Conservation (phyloP, 2,329 filamentous ascomycete genomes). For the Cordyceps cateniannulata region DNA sequence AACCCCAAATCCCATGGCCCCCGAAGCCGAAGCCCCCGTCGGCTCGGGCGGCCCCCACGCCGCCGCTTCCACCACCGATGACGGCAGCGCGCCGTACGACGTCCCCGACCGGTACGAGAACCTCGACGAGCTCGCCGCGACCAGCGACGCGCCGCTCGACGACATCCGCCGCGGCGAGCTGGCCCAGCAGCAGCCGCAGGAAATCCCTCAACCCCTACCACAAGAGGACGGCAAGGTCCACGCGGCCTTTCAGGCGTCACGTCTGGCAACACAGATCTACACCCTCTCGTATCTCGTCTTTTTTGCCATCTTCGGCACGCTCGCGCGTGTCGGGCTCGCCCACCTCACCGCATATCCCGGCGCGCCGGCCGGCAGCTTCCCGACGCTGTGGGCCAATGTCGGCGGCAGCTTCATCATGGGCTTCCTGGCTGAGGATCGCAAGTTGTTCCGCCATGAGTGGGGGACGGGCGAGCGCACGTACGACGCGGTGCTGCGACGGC, state of each 20-base stretch:
- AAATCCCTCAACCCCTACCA: not conserved
- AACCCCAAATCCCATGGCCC: not conserved
- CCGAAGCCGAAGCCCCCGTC: not conserved
- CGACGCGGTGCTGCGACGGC: slow-evolving; percentile 27
- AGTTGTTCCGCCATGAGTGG: slow-evolving; percentile 66
- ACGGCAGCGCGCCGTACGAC: slow-evolving; percentile 20
- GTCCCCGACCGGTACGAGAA: slow-evolving; percentile 32
- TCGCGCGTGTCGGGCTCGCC: slow-evolving; percentile 75
- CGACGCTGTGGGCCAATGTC: slow-evolving; percentile 83
- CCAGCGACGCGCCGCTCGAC: slow-evolving; percentile 11
- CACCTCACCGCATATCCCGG: slow-evolving; percentile 74
- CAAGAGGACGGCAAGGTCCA: not conserved
- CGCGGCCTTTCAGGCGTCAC: slow-evolving; percentile 35
- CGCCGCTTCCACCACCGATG: not conserved
- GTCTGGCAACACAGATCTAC: slow-evolving; percentile 53
- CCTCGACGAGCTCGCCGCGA: slow-evolving; percentile 32
- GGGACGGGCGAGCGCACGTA: slow-evolving; percentile 38
- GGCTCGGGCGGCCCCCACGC: not conserved
- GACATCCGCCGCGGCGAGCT: slow-evolving; percentile 5
- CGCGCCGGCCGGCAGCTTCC: slow-evolving; percentile 61
- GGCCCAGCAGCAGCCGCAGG: not conserved
- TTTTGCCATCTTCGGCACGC: slow-evolving; percentile 78
- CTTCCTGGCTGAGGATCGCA: slow-evolving; percentile 73
- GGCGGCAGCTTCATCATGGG: slow-evolving; percentile 77
- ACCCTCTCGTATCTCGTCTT: slow-evolving; percentile 76